A percentile compares a stretch with the other conserved stretches of the same genome.
phyloP scores from a whole-genome alignment of 2,329 filamentous ascomycete species.

The Zarea fungicola region DNA sequence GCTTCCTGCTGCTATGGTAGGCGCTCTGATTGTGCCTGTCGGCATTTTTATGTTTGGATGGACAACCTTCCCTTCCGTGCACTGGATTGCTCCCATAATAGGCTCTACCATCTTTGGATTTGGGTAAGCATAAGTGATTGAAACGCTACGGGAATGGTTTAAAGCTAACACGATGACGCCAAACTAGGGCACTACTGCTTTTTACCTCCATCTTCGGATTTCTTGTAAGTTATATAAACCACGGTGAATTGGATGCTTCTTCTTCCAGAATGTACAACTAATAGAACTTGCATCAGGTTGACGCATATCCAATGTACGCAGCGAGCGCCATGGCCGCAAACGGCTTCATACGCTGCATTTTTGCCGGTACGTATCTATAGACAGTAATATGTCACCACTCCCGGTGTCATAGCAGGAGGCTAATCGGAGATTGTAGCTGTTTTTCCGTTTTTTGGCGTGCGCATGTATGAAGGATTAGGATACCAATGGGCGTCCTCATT shows the following conservation, averaged over 20 bases:
- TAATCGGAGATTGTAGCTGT: too few species aligned
- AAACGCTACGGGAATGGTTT: too few species aligned
- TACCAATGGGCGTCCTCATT: constrained; percentile 64
- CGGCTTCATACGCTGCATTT: constrained; percentile 69
- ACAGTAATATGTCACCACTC: too few species aligned
- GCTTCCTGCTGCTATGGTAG: constrained; percentile 68
- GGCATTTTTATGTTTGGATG: constrained; percentile 87
- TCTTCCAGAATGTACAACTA: too few species aligned
- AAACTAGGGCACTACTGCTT: constrained; percentile 67
- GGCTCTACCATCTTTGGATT: constrained; percentile 65
- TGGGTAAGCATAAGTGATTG: constrained; percentile 59
- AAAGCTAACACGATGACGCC: too few species aligned
- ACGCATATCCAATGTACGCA: constrained; percentile 71
- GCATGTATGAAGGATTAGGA: constrained; percentile 66
- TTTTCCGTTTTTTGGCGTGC: constrained; percentile 70
- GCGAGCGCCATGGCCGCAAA: constrained; percentile 79
- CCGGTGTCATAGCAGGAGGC: too few species aligned
- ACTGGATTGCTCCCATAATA: constrained; percentile 73
- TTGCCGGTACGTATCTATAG: too few species aligned
- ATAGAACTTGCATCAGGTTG: too few species aligned
- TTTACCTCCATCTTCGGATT: constrained; percentile 88
- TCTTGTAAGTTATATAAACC: constrained; percentile 32
- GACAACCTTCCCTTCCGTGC: constrained; percentile 69
- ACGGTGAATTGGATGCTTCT: too few species aligned
- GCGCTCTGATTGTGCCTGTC: constrained; percentile 71